Percentiles rank a stretch among this genome's conserved stretches.
Evolutionary conservation across 331 rosid species (phyloP).

Genomic region (Spiraea crenata): DNA sequence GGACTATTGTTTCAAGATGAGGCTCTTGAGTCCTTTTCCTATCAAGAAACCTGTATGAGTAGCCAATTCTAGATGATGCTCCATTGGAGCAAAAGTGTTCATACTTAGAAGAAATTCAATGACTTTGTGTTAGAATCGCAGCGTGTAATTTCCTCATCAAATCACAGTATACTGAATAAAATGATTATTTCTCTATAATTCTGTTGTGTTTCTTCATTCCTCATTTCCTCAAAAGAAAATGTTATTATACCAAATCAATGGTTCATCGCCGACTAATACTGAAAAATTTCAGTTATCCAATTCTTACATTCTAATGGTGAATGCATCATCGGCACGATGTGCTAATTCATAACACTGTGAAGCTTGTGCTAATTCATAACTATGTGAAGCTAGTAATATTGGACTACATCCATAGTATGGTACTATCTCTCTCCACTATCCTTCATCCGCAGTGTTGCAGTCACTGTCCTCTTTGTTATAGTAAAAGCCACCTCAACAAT

Average conservation of each 20-base stretch:
- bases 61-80: conserved; percentile 23
- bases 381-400: background rate
- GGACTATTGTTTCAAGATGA: conserved; percentile 73
- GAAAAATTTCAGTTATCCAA: too few relatives aligned
- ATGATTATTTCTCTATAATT: background rate
- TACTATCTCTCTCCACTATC: background rate
- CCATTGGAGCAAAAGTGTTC: background rate
- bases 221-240: background rate
- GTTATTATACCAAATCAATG: too few relatives aligned
- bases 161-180: background rate
- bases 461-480: background rate
- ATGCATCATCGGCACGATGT: too few relatives aligned
- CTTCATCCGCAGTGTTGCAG: background rate
- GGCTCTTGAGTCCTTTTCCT: conserved; percentile 70
- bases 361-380: background rate
- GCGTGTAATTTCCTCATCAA: too few relatives aligned
- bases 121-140: conserved; percentile 10
- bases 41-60: conserved; percentile 43
- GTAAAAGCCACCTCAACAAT: background rate
- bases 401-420: too few relatives aligned
- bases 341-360: background rate
- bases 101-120: conserved; percentile 2
- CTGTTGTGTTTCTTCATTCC: background rate
- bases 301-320: too few relatives aligned
- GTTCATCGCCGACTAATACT: too few relatives aligned